Conservation (phyloP, 2,329 filamentous ascomycete species). For the Aaosphaeria pasadenensis region DNA sequence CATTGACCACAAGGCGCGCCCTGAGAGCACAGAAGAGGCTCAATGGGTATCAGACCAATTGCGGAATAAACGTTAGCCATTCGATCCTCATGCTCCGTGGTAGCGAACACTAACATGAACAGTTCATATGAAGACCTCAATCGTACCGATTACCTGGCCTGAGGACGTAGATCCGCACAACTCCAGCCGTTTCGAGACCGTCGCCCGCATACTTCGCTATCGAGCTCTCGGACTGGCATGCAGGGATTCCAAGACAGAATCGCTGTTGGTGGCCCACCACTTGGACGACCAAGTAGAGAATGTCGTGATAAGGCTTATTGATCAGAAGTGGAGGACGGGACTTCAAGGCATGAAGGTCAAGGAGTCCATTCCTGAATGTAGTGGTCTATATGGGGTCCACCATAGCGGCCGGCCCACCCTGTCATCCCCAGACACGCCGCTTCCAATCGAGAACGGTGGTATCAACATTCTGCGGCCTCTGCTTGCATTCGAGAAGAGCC, state of each 20-base stretch:
- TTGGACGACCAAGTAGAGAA: slow-evolving; percentile 90
- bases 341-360: slow-evolving; percentile 66
- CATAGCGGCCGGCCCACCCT: slow-evolving; percentile 21
- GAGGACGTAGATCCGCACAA: slow-evolving; percentile 37
- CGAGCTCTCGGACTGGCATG: slow-evolving; percentile 65
- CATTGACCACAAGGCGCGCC: slow-evolving; percentile 60
- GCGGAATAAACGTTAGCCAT: slow-evolving; percentile 40
- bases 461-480: slow-evolving; percentile 67
- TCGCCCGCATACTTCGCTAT: slow-evolving; percentile 73
- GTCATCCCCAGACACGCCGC: slow-evolving; percentile 4
- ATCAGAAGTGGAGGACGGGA: slow-evolving; percentile 66
- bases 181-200: slow-evolving; percentile 69
- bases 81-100: too few relatives aligned
- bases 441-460: slow-evolving; percentile 60
- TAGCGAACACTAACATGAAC: slow-evolving; percentile 8
- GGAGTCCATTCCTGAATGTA: slow-evolving; percentile 78
- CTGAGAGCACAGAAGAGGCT: slow-evolving; percentile 55
- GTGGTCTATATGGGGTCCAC: slow-evolving; percentile 69
- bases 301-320: slow-evolving; percentile 71
- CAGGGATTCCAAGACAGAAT: slow-evolving; percentile 47
- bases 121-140: slow-evolving; percentile 29
- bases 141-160: slow-evolving; percentile 39
- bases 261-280: slow-evolving; percentile 81
- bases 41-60: slow-evolving; percentile 48
- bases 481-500: slow-evolving; percentile 66